These are phyloP conservation scores for Fusarium sororula DNA, from an alignment of 2,329 filamentous ascomycete genomes.

Conservation along the genomic window DNA sequence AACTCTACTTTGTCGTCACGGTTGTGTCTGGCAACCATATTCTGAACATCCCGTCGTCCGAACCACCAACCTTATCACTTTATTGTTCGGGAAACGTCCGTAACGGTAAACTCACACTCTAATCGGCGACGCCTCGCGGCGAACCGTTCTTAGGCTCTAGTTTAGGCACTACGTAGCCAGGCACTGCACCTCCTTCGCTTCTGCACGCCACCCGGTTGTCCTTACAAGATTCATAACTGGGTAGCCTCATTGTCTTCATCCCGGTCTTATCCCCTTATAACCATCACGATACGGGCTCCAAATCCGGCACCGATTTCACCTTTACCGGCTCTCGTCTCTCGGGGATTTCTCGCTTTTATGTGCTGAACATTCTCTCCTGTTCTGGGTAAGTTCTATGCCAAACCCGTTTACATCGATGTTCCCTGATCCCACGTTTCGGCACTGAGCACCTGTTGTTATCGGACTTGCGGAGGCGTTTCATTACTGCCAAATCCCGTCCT, in stretches of 20 bases:
- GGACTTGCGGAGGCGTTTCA: constrained; percentile 40
- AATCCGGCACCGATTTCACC: constrained; percentile 18
- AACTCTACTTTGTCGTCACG: constrained; percentile 31
- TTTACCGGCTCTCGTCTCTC: constrained; percentile 19
- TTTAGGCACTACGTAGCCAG: constrained; percentile 4
- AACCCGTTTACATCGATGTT: constrained; percentile 17
- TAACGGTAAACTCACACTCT: constrained; percentile 22
- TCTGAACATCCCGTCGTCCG: constrained; percentile 44
- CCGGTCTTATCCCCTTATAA: constrained; percentile 15
- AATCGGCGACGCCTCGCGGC: constrained; percentile 18
- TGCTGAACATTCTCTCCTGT: constrained; percentile 5
- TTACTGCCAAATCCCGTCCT: neutral
- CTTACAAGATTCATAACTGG: constrained; percentile 27
- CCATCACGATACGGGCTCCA: constrained; percentile 11
- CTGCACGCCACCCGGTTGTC: constrained; percentile 26
- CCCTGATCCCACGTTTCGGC: constrained; percentile 38
- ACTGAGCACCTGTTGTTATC: constrained; percentile 24
- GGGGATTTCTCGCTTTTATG: constrained; percentile 40
- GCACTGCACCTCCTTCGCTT: constrained; percentile 11
- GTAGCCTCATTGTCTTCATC: constrained; percentile 21
- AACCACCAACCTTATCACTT: constrained; percentile 20
- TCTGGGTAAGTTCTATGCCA: constrained; percentile 40
- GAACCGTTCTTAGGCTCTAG: constrained; percentile 16
- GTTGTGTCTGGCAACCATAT: constrained; percentile 27
- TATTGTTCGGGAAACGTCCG: constrained; percentile 38